Base-by-base conservation (phyloP, 345 rosid genomes). In the Camelina hispida region DNA sequence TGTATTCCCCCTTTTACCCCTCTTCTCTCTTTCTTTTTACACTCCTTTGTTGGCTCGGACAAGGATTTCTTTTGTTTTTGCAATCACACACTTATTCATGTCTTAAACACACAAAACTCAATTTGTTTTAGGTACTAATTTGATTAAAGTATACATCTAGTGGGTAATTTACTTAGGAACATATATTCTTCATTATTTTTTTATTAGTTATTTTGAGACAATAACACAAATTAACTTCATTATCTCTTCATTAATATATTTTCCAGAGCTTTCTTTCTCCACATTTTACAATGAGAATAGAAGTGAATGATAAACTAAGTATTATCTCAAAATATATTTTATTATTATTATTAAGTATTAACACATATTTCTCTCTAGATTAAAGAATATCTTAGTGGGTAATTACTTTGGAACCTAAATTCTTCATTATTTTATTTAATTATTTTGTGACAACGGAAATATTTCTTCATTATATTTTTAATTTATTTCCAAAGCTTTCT, bases 1-100 rank as follows among this genome's bases (percentile, higher is more conserved):
- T 0, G 14, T 1, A 67, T 6, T 79, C 54, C 66, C 81, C 20
- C 0, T 43, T 79, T 78, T 79, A 15, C 74, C 81, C 81, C 34
- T 67, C 0, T 17, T 0, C 6, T 0, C 48, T 13, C 42, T 63
- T 52, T 69, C 12, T 1, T 55, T 16, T 69, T 69, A n/a, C 1
- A 62, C 75, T 28, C 38, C 4, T 63, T 64, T 28, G 30, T 76
- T 55, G 46, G 17, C n/a, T 44, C 58, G 51, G 75, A 69, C 75
- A 46, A 53, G 63, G 69, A 61, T 51, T 28, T 28, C 5, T 28
- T 28, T 28, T 28, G 30, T 28, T 28, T 28, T 59, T 32, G 0
- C 43, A 23, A n/a, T 9, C 12, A 40, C 57, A 28, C 30, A 28
- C 30, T 28, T 25, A 25, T 25, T 68, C 75, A 0, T 77, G 74